phyloP scores from a whole-genome alignment of 169 alveolate species.

The Cryptosporidium andersoni region DNA sequence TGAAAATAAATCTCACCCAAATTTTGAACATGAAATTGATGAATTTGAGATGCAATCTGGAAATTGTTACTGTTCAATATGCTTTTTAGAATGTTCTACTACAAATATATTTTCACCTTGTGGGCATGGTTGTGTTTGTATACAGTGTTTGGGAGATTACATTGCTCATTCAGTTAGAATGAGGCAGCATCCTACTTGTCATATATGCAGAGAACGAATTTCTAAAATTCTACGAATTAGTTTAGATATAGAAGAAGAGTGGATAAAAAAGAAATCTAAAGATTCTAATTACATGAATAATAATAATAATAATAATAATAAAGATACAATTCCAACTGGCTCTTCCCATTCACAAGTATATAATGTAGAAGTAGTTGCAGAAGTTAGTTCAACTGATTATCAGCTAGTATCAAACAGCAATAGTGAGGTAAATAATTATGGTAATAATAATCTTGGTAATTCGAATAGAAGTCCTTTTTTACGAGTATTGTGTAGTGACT shows the following conservation, averaged over 20 bases:
- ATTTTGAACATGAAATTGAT: too few relatives aligned
- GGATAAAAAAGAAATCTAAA: not conserved
- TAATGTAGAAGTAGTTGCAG: conserved; percentile 34
- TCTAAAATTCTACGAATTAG: conserved; percentile 20
- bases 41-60: too few relatives aligned
- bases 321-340: conserved; percentile 6
- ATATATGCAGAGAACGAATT: conserved; percentile 56
- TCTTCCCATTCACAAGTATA: too few relatives aligned
- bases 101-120: conserved; percentile 62
- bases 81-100: conserved; percentile 38
- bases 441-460: not conserved
- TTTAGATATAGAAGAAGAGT: not conserved
- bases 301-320: not conserved
- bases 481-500: too few relatives aligned
- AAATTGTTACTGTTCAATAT: conserved; percentile 14
- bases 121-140: conserved; percentile 62
- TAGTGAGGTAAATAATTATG: not conserved
- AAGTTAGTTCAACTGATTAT: conserved; percentile 6
- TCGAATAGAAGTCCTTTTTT: not conserved
- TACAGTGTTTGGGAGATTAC: conserved; percentile 60
- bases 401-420: not conserved
- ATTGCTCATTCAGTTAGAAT: conserved; percentile 12
- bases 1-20: too few relatives aligned
- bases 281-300: not conserved
- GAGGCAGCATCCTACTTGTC: conserved; percentile 58